Evolutionary conservation across 1,284 basidiomycete species (phyloP).

Genomic region (Phlebopus sp.): DNA sequence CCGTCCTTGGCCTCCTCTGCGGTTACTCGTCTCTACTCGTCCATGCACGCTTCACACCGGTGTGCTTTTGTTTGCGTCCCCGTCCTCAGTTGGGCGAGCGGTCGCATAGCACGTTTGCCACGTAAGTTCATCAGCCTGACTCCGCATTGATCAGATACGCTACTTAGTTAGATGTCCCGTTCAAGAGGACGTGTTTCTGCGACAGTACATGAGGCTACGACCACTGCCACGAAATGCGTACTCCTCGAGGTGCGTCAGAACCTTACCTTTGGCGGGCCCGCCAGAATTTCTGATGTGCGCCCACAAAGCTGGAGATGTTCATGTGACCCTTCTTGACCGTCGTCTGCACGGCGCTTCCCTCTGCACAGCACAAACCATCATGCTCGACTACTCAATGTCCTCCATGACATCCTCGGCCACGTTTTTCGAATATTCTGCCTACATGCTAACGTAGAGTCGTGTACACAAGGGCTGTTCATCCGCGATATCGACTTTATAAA

Average conservation of each 20-base stretch:
- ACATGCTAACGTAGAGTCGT: constrained; percentile 15
- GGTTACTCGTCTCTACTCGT: not conserved
- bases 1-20: not conserved
- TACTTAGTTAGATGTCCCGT: constrained; percentile 9
- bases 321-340: constrained; percentile 4
- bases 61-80: not conserved
- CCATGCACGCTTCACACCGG: not conserved
- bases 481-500: constrained; percentile 26
- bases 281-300: not conserved
- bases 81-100: not conserved
- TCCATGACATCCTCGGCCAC: constrained; percentile 19
- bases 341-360: not conserved
- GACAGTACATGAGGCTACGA: not conserved
- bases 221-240: constrained; percentile 23
- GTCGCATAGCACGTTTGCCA: too few relatives aligned
- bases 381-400: constrained; percentile 6
- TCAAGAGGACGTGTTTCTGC: constrained; percentile 11
- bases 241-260: constrained; percentile 25
- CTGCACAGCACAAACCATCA: constrained; percentile 14
- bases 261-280: not conserved
- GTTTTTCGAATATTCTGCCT: constrained; percentile 24
- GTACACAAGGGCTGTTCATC: constrained; percentile 26
- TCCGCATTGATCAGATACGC: constrained; percentile 21
- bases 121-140: constrained; percentile 14
- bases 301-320: constrained; percentile 3